Evolutionary conservation across 495 filamentous ascomycete genomes (phyloP).

Genomic region (Cercophora sp.): DNA sequence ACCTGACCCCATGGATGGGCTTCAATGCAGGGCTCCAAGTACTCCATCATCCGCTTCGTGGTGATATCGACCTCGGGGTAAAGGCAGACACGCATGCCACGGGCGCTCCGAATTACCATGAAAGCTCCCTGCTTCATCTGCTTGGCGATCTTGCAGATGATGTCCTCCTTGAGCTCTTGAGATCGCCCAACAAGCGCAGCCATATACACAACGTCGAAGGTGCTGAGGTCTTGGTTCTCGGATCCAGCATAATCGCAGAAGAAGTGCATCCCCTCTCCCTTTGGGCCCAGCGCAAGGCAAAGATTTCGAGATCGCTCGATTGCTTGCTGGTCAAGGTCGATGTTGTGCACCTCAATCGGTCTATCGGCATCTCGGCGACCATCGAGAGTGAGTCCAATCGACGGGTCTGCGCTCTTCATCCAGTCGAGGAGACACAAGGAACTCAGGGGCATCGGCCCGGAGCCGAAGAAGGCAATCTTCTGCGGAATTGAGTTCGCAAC

Average conservation of each 20-base stretch:
- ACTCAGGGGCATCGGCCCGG: slow-evolving; percentile 27
- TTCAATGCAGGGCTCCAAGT: slow-evolving; percentile 23
- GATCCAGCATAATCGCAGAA: slow-evolving; percentile 6
- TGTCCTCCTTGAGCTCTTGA: slow-evolving; percentile 26
- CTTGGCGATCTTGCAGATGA: slow-evolving; percentile 17
- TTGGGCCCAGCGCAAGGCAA: slow-evolving; percentile 12
- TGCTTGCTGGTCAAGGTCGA: slow-evolving; percentile 20
- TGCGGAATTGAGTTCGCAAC: slow-evolving; percentile 13
- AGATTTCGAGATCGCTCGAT: slow-evolving; percentile 19
- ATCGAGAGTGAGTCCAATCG: not conserved
- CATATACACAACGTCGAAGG: slow-evolving; percentile 27
- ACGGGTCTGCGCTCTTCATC: slow-evolving; percentile 11
- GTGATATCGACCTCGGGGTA: slow-evolving; percentile 29
- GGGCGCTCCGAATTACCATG: slow-evolving; percentile 25
- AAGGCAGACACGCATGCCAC: slow-evolving; percentile 25
- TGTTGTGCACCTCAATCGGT: slow-evolving; percentile 18
- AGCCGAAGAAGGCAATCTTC: slow-evolving; percentile 29
- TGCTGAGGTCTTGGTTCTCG: slow-evolving; percentile 11
- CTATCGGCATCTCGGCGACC: not conserved
- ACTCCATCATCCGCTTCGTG: slow-evolving; percentile 12
- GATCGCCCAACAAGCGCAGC: slow-evolving; percentile 28
- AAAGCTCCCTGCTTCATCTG: slow-evolving; percentile 23
- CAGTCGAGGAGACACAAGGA: slow-evolving; percentile 24
- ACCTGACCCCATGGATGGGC: slow-evolving; percentile 28
- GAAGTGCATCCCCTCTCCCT: slow-evolving; percentile 26